Base-by-base conservation (phyloP, 495 filamentous ascomycete genomes). In the Neurospora cerealis region DNA sequence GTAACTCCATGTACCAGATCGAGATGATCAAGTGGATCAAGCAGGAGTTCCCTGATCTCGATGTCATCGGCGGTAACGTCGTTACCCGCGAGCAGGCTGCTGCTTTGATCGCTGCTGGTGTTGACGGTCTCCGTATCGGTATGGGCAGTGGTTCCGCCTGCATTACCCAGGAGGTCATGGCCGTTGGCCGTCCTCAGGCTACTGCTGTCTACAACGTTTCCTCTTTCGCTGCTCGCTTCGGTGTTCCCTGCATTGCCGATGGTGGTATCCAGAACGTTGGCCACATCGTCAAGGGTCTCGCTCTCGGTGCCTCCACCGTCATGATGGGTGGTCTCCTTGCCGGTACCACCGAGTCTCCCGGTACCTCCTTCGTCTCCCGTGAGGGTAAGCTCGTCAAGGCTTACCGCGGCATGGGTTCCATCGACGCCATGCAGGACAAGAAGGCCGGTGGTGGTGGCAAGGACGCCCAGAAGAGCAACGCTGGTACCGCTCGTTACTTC, bases 91-190 rank as follows among this genome's bases (percentile, higher is more conserved):
- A 97, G 76, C 96, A 99, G 85, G 96, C 96, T 76, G 96, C 96
- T 41, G 81, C 88, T 74, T 84, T 99, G 74, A 98, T 99, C 79
- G 94, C 93, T 71, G 96, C 96, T 70, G 96, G 96, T 79, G 95
- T 92, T 73, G 96, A 99, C 83, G 96, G 95, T 77, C 91, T 99
- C 76, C 92, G 96, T 79, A 99, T 99, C 83, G 96, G 96, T 81
- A 99, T 99, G 96, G 96, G 96, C 77, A 95, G 93, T 80, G 96
- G 96, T 78, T 96, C 92, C 77, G 96, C 96, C 79, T 99, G 96
- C 85, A 99, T 99, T 79, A 99, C 96, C 69, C 96, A 99, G 85
- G 96, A 99, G 85, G 96, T 99, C 79, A 99, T 99, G 96, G 96
- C 96, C 71, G 94, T 98, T 54, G 96, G 96, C 44, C 91, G 96